Percentiles rank a stretch among this genome's conserved stretches.
Evolutionary conservation across 805 yeast species (phyloP).

Genomic region (Ogataea ganodermae): DNA sequence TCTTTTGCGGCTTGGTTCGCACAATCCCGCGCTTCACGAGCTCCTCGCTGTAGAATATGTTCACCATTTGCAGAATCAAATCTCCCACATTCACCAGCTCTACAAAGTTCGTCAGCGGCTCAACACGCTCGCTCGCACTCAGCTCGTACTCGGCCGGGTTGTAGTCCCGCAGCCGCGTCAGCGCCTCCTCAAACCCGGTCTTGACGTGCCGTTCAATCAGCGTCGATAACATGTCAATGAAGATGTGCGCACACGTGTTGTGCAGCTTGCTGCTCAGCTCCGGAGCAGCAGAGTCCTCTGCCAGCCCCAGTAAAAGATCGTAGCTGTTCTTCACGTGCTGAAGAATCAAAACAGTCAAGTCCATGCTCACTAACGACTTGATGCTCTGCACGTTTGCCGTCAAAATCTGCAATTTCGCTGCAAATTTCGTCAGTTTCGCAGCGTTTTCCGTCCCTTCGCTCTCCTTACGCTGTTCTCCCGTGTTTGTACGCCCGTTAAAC

Average conservation of each 20-base stretch:
- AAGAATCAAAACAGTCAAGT: conserved; percentile 69
- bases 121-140: conserved; percentile 43
- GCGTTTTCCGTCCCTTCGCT: conserved; percentile 25
- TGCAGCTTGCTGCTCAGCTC: conserved; percentile 36
- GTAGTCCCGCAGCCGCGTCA: conserved; percentile 66
- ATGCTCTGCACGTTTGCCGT: conserved; percentile 74
- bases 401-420: conserved; percentile 78
- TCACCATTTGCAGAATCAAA: conserved; percentile 86
- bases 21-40: conserved; percentile 58
- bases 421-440: conserved; percentile 56
- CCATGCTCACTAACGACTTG: conserved; percentile 76
- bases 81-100: conserved; percentile 94
- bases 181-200: conserved; percentile 82
- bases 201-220: conserved; percentile 76
- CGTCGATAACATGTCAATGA: conserved; percentile 61
- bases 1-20: conserved; percentile 45
- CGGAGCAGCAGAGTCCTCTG: conserved; percentile 32
- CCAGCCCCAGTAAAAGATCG: conserved; percentile 55
- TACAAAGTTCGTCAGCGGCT: conserved; percentile 83
- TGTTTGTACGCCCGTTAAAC: conserved; percentile 29
- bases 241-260: conserved; percentile 55
- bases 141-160: conserved; percentile 52
- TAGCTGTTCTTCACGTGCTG: conserved; percentile 68
- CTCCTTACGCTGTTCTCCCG: conserved; percentile 29
- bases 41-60: conserved; percentile 87